Base-by-base conservation (phyloP, 805 yeast genomes). In the Zygosaccharomyces pseudorouxii region DNA sequence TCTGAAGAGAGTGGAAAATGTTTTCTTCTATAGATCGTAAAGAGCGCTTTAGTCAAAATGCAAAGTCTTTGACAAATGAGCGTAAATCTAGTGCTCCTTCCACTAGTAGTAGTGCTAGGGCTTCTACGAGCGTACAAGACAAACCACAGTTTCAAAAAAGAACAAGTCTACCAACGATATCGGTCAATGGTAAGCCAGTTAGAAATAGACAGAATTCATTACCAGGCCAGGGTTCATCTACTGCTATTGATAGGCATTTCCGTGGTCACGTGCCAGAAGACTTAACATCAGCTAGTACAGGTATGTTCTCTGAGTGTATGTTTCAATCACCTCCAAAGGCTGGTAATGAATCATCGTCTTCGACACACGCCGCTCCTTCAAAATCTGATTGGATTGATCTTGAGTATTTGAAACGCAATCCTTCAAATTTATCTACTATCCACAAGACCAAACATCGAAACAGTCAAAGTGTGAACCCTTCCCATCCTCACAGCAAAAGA, bases 281-380 rank as follows among this genome's bases (percentile, higher is more conserved):
- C 49, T 57, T 51, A 37, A 60, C 65, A 1, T 55, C 64, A n/a
- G 62, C 67, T 1, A 28, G 57, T 1, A 53, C 63, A 12, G 68
- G 67, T 3, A 57, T 56, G 48, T 64, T 62, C 41, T 56, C 63
- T 29, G 61, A 59, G 12, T 54, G 58, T 31, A 55, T 64, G 54
- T 62, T 63, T 38, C 50, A 53, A 5, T 39, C 45, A 9, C 46
- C 45, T 11, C 30, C 54, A 27, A 53, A 51, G 19, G 52, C 52
- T 12, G 41, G 25, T 14, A 28, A n/a, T 18, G 23, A 16, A 6
- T 35, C 39, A 20, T 27, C 47, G 2, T 47, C 54, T 12, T 42
- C 54, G 11, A 25, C 51, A 3, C 33, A 43, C 22, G 38, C 49
- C 12, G n/a, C 42, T 14, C 39, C 19, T 25, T 20, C 42, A 9